phyloP scores from a whole-genome alignment of 2,329 filamentous ascomycete species.

The Diplodia mutila region DNA sequence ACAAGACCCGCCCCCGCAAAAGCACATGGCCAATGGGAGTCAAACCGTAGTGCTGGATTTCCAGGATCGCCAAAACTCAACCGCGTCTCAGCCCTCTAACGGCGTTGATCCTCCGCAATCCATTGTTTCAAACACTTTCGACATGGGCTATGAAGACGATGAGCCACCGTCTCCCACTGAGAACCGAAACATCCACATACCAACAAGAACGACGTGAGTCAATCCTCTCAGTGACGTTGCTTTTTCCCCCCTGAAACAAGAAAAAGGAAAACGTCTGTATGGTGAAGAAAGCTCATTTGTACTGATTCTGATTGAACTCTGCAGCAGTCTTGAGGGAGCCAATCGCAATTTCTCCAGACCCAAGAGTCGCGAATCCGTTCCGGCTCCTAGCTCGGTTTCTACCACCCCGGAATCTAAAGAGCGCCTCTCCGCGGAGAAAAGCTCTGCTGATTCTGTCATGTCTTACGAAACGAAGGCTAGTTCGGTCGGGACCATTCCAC shows the following conservation, averaged over 20 bases:
- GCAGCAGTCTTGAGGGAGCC: conserved; percentile 1
- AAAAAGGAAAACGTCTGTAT: background rate
- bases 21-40: background rate
- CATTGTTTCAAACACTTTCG: conserved; percentile 6
- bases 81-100: background rate
- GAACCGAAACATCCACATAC: background rate
- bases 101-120: conserved; percentile 1
- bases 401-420: conserved; percentile 32
- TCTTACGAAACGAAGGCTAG: conserved; percentile 41
- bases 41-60: conserved; percentile 3
- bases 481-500: conserved; percentile 40
- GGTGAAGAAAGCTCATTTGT: background rate
- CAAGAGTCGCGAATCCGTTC: conserved; percentile 25
- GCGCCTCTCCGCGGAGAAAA: conserved; percentile 28
- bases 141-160: conserved; percentile 22
- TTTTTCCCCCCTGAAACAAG: background rate
- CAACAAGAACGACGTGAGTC: conserved; percentile 12
- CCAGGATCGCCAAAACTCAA: background rate
- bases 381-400: conserved; percentile 26
- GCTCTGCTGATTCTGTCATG: conserved; percentile 42
- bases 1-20: background rate
- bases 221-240: too few species aligned
- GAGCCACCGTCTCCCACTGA: background rate
- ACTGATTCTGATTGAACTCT: background rate
- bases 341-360: conserved; percentile 26